These are phyloP conservation scores for Apiotrichum montevideense DNA, from an alignment of 1,284 basidiomycete species.

Conservation along the genomic window DNA sequence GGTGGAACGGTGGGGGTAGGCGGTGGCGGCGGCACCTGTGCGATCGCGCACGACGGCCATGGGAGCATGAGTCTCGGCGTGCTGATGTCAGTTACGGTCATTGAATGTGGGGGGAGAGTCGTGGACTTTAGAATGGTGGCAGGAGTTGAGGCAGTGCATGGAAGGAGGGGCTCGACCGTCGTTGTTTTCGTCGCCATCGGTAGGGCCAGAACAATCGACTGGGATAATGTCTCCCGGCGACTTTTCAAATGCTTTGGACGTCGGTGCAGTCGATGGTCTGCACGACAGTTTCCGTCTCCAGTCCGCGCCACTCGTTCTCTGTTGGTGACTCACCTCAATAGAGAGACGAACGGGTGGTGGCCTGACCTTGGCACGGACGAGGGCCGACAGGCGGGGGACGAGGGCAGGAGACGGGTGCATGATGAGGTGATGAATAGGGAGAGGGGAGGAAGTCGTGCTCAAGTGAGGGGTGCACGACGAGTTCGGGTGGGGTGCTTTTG, in stretches of 20 bases:
- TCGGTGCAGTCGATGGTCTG: no score
- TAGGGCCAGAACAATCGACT: no score
- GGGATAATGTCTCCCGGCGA: no score
- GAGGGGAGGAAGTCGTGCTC: no score
- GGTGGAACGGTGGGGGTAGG: not conserved
- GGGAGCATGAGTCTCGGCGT: constrained; percentile 7
- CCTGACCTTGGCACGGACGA: constrained; percentile 2
- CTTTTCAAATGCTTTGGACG: no score
- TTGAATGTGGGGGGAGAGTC: not conserved
- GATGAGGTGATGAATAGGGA: not conserved
- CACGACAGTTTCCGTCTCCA: no score
- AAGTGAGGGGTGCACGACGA: no score
- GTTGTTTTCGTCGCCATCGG: no score
- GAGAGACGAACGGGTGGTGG: not conserved
- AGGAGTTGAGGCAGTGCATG: not conserved
- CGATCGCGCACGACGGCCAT: not conserved
- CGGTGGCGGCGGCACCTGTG: not conserved
- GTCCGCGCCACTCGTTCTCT: not conserved
- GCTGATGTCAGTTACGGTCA: not conserved
- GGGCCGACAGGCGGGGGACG: constrained; percentile 13
- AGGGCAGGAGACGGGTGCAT: constrained; percentile 19
- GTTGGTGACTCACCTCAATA: constrained; percentile 5
- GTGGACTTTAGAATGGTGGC: no score
- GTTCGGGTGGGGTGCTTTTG: no score
- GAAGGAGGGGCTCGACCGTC: no score